These are phyloP conservation scores for Claviceps pazoutovae DNA, from an alignment of 2,329 filamentous ascomycete species.

Conservation along the genomic window DNA sequence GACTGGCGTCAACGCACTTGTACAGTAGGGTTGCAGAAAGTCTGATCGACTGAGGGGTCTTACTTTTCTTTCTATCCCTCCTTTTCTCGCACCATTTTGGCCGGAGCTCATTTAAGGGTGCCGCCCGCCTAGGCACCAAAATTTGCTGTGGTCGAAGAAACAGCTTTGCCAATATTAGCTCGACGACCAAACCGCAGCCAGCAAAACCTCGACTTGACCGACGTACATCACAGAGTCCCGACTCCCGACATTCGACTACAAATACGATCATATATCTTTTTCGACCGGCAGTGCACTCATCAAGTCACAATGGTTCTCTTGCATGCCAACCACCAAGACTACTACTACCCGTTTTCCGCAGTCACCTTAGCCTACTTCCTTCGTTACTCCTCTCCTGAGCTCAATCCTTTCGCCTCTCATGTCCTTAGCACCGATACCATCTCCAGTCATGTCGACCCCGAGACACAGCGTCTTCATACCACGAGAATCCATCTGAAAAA, in stretches of 20 bases:
- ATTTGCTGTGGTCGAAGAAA: conserved; percentile 10
- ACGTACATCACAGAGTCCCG: conserved; percentile 3
- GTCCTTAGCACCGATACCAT: conserved; percentile 77
- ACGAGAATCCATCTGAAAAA: conserved; percentile 72
- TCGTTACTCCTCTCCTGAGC: conserved; percentile 57
- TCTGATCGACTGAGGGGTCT: conserved; percentile 2
- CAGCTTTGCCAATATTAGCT: conserved; percentile 12
- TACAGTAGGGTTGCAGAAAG: conserved; percentile 2
- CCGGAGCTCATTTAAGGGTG: neutral
- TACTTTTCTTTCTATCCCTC: neutral
- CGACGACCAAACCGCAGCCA: conserved; percentile 7
- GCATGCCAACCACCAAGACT: conserved; percentile 54
- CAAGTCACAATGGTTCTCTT: conserved; percentile 43
- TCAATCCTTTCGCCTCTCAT: conserved; percentile 70
- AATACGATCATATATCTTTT: neutral
- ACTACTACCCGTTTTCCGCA: conserved; percentile 70
- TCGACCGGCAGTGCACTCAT: neutral
- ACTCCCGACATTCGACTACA: neutral
- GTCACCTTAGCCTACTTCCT: conserved; percentile 84
- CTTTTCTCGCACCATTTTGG: neutral
- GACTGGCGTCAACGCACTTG: conserved; percentile 2
- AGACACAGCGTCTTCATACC: conserved; percentile 62
- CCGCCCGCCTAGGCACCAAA: conserved; percentile 5
- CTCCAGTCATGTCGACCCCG: conserved; percentile 55
- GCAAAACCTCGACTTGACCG: neutral